Conservation (phyloP, 1,139 yeast species). For the Debaryomyces psychrophilus region DNA sequence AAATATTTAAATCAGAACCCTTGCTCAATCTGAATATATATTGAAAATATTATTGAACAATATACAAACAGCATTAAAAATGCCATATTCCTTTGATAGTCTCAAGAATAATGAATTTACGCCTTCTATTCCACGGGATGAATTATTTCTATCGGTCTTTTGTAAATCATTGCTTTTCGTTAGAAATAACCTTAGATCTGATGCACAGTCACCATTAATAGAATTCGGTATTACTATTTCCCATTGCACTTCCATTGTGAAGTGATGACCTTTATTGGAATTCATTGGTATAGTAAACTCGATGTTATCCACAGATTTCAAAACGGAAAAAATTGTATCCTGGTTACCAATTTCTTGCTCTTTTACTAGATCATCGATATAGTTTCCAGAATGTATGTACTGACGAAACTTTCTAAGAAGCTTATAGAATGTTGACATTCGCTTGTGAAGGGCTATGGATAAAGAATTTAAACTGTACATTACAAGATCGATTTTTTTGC, state of each 20-base stretch:
- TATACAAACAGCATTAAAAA: conserved; percentile 27
- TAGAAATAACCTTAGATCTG: conserved; percentile 21
- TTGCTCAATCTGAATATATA: conserved; percentile 8
- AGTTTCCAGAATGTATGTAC: conserved; percentile 13
- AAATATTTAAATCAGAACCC: neutral
- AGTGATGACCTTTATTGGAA: conserved; percentile 2
- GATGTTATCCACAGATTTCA: conserved; percentile 26
- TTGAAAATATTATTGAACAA: conserved; percentile 29
- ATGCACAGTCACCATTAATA: conserved; percentile 32
- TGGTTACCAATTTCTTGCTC: conserved; percentile 3
- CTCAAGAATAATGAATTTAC: conserved; percentile 22
- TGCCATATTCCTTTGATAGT: conserved; percentile 30
- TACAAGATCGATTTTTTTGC: conserved; percentile 30
- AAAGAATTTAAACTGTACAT: conserved; percentile 39
- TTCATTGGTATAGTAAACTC: conserved; percentile 19
- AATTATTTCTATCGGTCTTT: neutral
- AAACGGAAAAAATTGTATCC: conserved; percentile 16
- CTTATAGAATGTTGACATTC: conserved; percentile 26
- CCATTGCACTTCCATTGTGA: conserved; percentile 29
- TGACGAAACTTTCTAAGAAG: conserved; percentile 22
- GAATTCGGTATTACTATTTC: conserved; percentile 27
- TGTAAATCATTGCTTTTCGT: conserved; percentile 14
- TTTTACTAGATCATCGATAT: conserved; percentile 9
- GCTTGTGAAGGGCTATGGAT: conserved; percentile 26
- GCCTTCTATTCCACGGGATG: conserved; percentile 2